Conservation (phyloP, 805 yeast species). For the Zygotorulaspora sp. region DNA sequence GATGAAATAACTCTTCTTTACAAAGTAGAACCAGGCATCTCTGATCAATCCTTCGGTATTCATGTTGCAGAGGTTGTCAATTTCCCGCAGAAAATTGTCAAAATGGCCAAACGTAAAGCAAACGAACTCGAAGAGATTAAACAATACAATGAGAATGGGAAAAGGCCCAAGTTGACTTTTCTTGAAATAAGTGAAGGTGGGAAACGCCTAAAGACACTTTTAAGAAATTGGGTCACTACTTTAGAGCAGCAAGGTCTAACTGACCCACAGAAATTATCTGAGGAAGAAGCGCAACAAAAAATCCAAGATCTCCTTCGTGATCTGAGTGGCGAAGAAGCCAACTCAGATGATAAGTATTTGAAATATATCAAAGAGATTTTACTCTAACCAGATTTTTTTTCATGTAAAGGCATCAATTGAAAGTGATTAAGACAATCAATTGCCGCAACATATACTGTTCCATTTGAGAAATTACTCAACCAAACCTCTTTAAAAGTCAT, state of each 20-base stretch:
- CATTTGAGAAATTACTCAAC: too few species aligned
- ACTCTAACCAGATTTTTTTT: conserved; percentile 7
- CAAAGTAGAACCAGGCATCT: conserved; percentile 93
- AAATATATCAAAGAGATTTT: conserved; percentile 21
- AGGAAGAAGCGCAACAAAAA: conserved; percentile 34
- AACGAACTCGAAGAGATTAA: conserved; percentile 69
- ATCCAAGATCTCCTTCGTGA: conserved; percentile 22
- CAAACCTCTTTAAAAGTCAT: too few species aligned
- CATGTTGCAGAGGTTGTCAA: conserved; percentile 96
- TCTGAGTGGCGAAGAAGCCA: conserved; percentile 15
- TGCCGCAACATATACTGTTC: neutral
- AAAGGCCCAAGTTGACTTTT: conserved; percentile 46
- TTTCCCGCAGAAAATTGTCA: conserved; percentile 83
- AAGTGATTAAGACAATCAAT: too few species aligned
- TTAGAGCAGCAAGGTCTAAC: conserved; percentile 35
- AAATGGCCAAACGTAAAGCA: conserved; percentile 95
- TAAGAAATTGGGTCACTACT: conserved; percentile 50
- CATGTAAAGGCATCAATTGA: too few species aligned
- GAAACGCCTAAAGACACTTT: conserved; percentile 42
- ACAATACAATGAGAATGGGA: conserved; percentile 40
- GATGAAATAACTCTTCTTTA: conserved; percentile 82
- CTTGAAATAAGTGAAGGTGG: conserved; percentile 51
- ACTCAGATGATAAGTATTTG: conserved; percentile 17
- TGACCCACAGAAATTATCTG: conserved; percentile 26
- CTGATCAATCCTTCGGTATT: conserved; percentile 94